Percentiles rank a stretch among this genome's conserved stretches.
Evolutionary conservation across 2,329 filamentous ascomycete genomes (phyloP).

Genomic region (Cordyceps militaris): DNA sequence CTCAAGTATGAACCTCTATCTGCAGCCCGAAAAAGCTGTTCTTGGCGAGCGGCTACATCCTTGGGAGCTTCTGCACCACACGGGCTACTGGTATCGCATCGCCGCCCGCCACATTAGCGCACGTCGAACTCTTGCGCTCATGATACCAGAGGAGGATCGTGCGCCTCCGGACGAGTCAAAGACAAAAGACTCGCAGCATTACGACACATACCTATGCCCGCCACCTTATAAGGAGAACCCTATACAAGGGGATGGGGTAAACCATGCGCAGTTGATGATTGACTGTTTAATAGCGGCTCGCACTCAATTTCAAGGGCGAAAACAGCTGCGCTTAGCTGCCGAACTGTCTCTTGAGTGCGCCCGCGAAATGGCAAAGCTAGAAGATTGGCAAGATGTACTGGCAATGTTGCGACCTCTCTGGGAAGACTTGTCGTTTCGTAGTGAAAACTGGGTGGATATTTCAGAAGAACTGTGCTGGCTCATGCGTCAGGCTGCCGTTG

Average conservation of each 20-base stretch:
- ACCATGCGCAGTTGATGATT: constrained; percentile 50
- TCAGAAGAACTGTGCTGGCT: constrained; percentile 55
- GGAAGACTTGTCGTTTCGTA: constrained; percentile 48
- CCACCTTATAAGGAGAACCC: constrained; percentile 55
- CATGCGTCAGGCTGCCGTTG: constrained; percentile 49
- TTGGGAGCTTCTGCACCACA: constrained; percentile 58
- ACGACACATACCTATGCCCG: constrained; percentile 61
- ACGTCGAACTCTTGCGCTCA: constrained; percentile 45
- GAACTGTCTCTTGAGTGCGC: constrained; percentile 53
- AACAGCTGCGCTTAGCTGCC: constrained; percentile 45
- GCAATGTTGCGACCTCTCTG: constrained; percentile 50
- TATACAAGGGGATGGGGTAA: constrained; percentile 40
- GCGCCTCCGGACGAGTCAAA: constrained; percentile 42
- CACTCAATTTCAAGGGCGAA: constrained; percentile 45
- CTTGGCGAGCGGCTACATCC: constrained; percentile 52
- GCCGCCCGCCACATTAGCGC: constrained; percentile 51
- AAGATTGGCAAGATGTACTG: constrained; percentile 47
- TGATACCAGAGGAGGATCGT: constrained; percentile 54
- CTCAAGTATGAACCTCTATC: constrained; percentile 38
- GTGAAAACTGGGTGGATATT: constrained; percentile 53
- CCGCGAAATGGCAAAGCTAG: constrained; percentile 44
- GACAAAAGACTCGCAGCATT: constrained; percentile 46
- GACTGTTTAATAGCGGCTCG: constrained; percentile 44
- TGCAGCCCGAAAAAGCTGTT: constrained; percentile 52
- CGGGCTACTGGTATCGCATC: constrained; percentile 59